phyloP scores from a whole-genome alignment of 768 basidiomycete genomes.

The Podaxis pistillaris region DNA sequence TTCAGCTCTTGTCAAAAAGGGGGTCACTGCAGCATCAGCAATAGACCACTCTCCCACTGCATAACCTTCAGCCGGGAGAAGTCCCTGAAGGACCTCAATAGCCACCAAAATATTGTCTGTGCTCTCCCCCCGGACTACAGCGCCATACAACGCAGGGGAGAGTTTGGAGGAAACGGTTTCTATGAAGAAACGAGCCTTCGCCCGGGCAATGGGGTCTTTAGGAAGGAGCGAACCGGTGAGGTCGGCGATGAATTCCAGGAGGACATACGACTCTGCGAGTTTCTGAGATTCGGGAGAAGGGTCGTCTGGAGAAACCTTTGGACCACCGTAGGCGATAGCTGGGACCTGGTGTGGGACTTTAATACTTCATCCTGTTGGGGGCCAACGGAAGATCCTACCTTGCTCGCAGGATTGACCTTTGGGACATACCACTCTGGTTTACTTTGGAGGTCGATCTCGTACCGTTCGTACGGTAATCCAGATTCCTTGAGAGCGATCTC shows the following conservation, averaged over 20 bases:
- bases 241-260: conserved; percentile 68
- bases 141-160: conserved; percentile 34
- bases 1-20: conserved; percentile 58
- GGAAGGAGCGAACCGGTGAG: conserved; percentile 56
- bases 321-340: conserved; percentile 61
- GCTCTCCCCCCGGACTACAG: conserved; percentile 37
- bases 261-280: conserved; percentile 62
- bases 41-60: conserved; percentile 53
- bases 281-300: conserved; percentile 63
- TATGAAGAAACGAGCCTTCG: conserved; percentile 62
- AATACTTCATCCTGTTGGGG: background rate
- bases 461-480: conserved; percentile 44
- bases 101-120: conserved; percentile 39
- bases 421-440: conserved; percentile 72
- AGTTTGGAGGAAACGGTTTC: conserved; percentile 51
- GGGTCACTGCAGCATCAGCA: conserved; percentile 60
- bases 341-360: conserved; percentile 41
- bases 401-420: conserved; percentile 64
- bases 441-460: conserved; percentile 58
- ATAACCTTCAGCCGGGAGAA: conserved; percentile 48
- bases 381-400: conserved; percentile 35
- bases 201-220: conserved; percentile 51
- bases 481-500: conserved; percentile 64
- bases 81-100: conserved; percentile 45
- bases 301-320: conserved; percentile 47